phyloP scores from a whole-genome alignment of 1,284 basidiomycete species.

The Cutaneotrichosporon arboriforme region DNA sequence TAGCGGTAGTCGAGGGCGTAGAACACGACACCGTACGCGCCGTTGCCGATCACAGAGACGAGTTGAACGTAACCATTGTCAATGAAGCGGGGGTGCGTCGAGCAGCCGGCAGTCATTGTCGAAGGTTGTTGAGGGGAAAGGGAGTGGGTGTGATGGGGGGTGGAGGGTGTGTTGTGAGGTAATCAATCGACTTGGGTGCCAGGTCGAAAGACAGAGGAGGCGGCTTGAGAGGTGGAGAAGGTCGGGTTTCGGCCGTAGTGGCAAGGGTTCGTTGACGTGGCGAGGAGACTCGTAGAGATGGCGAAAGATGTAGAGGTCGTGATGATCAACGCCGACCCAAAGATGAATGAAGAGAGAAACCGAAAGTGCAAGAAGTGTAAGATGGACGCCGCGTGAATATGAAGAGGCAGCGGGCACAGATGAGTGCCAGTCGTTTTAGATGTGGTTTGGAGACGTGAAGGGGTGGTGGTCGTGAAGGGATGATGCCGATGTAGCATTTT shows the following conservation, averaged over 20 bases:
- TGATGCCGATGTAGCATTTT: no score
- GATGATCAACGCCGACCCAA: neutral
- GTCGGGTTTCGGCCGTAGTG: neutral
- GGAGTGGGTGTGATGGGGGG: neutral
- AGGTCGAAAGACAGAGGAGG: no score
- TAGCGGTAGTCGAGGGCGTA: constrained; percentile 63
- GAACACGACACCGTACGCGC: constrained; percentile 94
- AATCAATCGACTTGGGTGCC: no score
- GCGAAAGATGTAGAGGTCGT: neutral
- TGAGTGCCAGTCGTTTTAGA: neutral
- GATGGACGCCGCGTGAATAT: neutral
- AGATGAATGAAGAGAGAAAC: no score
- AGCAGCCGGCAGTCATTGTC: constrained; percentile 14
- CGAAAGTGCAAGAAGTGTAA: neutral
- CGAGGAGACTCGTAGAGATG: neutral
- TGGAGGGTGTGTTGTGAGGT: neutral
- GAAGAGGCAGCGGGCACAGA: neutral
- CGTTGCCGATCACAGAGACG: constrained; percentile 82
- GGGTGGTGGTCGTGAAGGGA: no score
- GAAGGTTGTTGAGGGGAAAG: neutral
- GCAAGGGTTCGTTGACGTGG: neutral
- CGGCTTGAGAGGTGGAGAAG: neutral
- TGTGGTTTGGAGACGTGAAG: no score
- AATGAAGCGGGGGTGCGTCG: constrained; percentile 50
- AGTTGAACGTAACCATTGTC: constrained; percentile 77